These are phyloP conservation scores for Neofusicoccum umdonicola DNA, from an alignment of 2,329 filamentous ascomycete genomes.

Conservation along the genomic window DNA sequence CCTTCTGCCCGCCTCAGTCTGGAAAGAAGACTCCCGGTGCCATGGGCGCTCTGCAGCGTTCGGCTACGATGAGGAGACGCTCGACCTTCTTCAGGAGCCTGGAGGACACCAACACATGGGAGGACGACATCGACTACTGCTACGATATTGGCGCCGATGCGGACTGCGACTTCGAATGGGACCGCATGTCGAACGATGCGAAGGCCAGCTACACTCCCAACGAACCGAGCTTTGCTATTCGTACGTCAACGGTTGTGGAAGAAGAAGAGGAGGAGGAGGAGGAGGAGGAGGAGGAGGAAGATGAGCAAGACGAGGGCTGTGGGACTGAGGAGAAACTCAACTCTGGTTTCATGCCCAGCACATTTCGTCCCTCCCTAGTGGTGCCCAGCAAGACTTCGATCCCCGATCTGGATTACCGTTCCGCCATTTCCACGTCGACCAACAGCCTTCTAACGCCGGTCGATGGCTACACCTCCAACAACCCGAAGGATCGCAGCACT, in stretches of 20 bases:
- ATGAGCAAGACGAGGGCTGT: not conserved
- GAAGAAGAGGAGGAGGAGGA: conserved; percentile 11
- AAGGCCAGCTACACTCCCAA: conserved; percentile 28
- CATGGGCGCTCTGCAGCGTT: not conserved
- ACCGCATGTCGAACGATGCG: conserved; percentile 33
- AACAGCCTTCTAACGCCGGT: conserved; percentile 15
- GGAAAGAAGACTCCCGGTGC: conserved; percentile 12
- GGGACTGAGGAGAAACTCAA: conserved; percentile 1
- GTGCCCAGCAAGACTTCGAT: conserved; percentile 29
- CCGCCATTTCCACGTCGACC: conserved; percentile 35
- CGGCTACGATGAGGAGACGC: conserved; percentile 9
- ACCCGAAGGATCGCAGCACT: not conserved
- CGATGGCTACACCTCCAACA: conserved; percentile 6
- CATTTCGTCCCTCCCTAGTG: conserved; percentile 29
- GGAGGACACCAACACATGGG: conserved; percentile 46
- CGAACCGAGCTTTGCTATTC: not conserved
- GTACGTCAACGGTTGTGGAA: conserved; percentile 9
- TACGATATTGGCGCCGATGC: conserved; percentile 62
- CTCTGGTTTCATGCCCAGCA: conserved; percentile 21
- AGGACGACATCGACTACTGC: conserved; percentile 62
- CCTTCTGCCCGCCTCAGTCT: conserved; percentile 31
- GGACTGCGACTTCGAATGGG: conserved; percentile 61
- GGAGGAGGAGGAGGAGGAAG: conserved; percentile 7
- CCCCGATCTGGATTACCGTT: conserved; percentile 34
- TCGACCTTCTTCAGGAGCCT: conserved; percentile 16